Evolutionary conservation across 257 asterid species (phyloP).

Genomic region (Solanum chilense): DNA sequence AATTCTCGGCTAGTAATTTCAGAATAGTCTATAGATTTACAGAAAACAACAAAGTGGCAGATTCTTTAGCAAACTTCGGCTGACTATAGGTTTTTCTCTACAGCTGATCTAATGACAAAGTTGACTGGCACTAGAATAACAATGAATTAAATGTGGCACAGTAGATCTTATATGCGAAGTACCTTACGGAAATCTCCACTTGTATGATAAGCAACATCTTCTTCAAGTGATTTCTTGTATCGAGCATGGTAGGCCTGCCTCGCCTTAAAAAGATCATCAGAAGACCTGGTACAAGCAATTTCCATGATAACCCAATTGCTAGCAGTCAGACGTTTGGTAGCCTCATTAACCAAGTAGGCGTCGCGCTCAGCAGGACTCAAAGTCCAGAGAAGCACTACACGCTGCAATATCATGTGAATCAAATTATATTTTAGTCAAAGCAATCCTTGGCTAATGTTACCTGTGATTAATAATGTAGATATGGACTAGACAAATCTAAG

Average conservation of each 20-base stretch:
- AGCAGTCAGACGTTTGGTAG: slow-evolving; percentile 46
- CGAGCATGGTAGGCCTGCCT: slow-evolving; percentile 62
- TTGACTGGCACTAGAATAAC: not conserved
- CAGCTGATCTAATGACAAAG: not conserved
- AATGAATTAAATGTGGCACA: not conserved
- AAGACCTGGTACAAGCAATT: slow-evolving; percentile 68
- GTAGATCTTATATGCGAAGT: not conserved
- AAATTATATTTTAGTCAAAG: not conserved
- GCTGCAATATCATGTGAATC: slow-evolving; percentile 20
- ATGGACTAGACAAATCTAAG: not conserved
- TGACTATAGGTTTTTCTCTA: not conserved
- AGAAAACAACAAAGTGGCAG: not conserved
- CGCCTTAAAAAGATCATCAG: slow-evolving; percentile 50
- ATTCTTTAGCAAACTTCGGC: not conserved
- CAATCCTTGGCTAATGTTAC: not conserved
- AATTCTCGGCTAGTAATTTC: not conserved
- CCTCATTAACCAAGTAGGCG: slow-evolving; percentile 59
- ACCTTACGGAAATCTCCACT: slow-evolving; percentile 78
- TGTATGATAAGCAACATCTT: slow-evolving; percentile 82
- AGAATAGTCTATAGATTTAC: not conserved
- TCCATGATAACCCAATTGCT: slow-evolving; percentile 67
- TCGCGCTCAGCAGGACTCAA: slow-evolving; percentile 80
- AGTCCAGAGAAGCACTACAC: slow-evolving; percentile 61
- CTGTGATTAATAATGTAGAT: not conserved
- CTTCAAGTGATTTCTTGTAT: slow-evolving; percentile 77